Conservation (phyloP, 805 yeast genomes). For the Suhomyces pyralidae region DNA sequence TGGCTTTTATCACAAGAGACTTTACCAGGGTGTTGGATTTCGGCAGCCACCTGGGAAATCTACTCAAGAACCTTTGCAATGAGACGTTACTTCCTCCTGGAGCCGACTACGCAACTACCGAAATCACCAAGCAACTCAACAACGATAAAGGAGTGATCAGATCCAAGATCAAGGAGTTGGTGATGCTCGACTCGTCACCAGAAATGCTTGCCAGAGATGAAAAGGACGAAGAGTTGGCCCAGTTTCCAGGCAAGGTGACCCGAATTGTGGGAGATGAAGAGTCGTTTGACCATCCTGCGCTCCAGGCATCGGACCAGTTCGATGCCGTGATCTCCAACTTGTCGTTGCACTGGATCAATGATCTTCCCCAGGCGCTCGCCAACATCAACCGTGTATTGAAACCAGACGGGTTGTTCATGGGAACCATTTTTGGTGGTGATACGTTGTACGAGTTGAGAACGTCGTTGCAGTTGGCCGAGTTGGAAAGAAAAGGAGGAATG, state of each 20-base stretch:
- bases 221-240: conserved; percentile 36
- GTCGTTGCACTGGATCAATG: conserved; percentile 82
- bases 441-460: conserved; percentile 81
- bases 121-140: conserved; percentile 40
- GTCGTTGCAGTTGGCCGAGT: conserved; percentile 75
- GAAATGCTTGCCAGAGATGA: conserved; percentile 53
- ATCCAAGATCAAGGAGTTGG: conserved; percentile 49
- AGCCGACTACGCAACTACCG: conserved; percentile 33
- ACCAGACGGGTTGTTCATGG: conserved; percentile 82
- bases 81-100: conserved; percentile 20
- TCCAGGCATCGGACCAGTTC: conserved; percentile 40
- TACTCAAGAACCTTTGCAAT: conserved; percentile 41
- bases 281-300: conserved; percentile 40
- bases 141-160: conserved; percentile 54
- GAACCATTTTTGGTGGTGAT: conserved; percentile 80
- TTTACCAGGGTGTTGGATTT: conserved; percentile 63
- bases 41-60: conserved; percentile 71
- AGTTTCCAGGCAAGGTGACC: conserved; percentile 42
- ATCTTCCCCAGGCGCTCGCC: conserved; percentile 63
- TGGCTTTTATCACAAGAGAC: conserved; percentile 66
- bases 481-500: conserved; percentile 75
- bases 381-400: conserved; percentile 57
- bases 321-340: conserved; percentile 75
- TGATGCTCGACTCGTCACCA: conserved; percentile 65
- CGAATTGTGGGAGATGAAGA: conserved; percentile 71